Evolutionary conservation across 2,329 filamentous ascomycete species (phyloP), one percentile per base, ranked within the genome.

Genomic region (Fonsecaea erecta): DNA sequence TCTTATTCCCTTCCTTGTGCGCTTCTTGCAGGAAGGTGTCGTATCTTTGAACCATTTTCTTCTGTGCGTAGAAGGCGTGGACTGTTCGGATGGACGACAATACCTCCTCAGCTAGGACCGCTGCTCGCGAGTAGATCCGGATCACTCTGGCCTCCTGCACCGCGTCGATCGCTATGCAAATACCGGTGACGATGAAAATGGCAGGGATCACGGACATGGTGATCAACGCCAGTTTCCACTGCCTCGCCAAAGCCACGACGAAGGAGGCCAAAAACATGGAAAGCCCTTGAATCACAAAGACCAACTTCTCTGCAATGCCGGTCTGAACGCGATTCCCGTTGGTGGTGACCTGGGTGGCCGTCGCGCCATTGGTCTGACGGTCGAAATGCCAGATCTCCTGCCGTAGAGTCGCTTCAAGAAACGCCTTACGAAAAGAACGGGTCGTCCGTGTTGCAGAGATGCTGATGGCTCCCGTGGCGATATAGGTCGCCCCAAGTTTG

Each of bases 81-180:
- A 85, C 80, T 0, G 81, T 85, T 2, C 79, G 77, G 64, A 85
- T 80, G 0, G 80, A 82, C 7, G 77, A 77, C 43, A 85, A 76
- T 0, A 82, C 80, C 64, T 85, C 83, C 71, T 85, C 81, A 1
- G 83, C 82, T 2, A 85, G 73, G 6, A 77, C 74, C 1, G 77
- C 79, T 3, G 80, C 82, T 63, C 77, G 75, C 7, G 79, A 79
- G 64, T 79, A 80, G n/a, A 82, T 76, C 1, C 73, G 65, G 16
- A 74, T 68, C 11, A 73, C 69, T 12, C 69, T 65, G 3, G 70
- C 68, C 52, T 68, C 67, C 37, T 63, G 53, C 14, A 52, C 32
- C 4, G 71, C 71, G 53, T 73, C 71, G 26, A 74, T 66, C 5
- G 55, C 58, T 8, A 75, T 66, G 32, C 71, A 73, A n/a, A 71